Evolutionary conservation across 345 rosid genomes (phyloP).

Genomic region (Bruguiera gymnorhiza): DNA sequence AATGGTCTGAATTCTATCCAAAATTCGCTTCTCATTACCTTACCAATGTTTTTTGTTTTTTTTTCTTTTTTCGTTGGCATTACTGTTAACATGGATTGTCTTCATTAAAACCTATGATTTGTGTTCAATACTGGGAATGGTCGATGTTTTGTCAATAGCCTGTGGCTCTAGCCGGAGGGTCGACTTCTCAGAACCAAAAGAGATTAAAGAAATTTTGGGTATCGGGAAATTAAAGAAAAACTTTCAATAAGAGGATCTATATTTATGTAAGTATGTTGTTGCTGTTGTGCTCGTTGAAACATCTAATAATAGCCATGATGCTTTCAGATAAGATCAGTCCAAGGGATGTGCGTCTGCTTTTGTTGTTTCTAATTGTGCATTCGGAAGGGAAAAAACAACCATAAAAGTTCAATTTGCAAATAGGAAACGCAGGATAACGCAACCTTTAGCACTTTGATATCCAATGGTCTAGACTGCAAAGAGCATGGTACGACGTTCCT

Average conservation of each 20-base stretch:
- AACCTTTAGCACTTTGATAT: conserved; percentile 1
- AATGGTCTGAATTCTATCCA: background rate
- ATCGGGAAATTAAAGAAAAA: too few species aligned
- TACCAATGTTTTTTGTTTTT: background rate
- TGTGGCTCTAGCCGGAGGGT: too few species aligned
- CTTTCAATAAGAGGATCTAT: too few species aligned
- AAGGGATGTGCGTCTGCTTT: background rate
- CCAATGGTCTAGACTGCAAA: conserved; percentile 17
- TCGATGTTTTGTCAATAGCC: too few species aligned
- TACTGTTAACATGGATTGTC: background rate
- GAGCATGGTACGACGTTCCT: background rate
- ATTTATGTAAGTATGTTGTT: too few species aligned
- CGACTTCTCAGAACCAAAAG: too few species aligned
- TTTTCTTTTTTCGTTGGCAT: background rate
- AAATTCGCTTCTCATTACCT: background rate
- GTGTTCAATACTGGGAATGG: too few species aligned
- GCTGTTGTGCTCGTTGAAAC: too few species aligned
- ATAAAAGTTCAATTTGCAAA: conserved; percentile 10
- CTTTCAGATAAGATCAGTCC: background rate
- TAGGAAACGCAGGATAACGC: background rate
- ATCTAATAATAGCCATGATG: background rate
- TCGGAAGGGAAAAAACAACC: conserved; percentile 8
- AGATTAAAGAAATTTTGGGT: too few species aligned
- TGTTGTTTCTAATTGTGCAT: background rate
- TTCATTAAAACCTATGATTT: too few species aligned